Evolutionary conservation across 305 asterid species (phyloP), one percentile per base, ranked within the genome.

Genomic region (Petunia hybrid): DNA sequence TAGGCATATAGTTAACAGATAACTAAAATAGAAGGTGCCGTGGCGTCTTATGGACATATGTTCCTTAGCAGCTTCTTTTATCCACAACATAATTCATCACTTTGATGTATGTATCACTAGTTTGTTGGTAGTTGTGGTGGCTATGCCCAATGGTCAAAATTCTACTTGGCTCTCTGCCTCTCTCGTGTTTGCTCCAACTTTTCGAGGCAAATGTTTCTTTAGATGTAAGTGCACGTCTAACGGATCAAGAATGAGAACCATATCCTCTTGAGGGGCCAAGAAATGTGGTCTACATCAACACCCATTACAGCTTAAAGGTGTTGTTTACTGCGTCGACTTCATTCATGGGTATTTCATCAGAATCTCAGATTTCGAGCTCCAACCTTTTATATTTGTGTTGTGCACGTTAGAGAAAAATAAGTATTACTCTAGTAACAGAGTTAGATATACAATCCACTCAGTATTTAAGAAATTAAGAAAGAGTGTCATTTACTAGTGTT

Each of bases 101-200:
- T 71, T 71, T 71, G 13, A 70, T 70, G 14, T 36, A 63, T 63
- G 43, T 36, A 22, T 71, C 61, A 6, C 10, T 71, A 42, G 10
- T 12, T 10, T 12, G 5, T 46, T 46, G 61, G 61, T 35, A 45
- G 48, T 71, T 45, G 43, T 46, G 31, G 5, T 31, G 1, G 43
- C 7, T 42, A 35, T 62, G 68, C 75, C 57, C 77, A 71, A 46
- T 48, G 35, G 61, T 46, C 77, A 45, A 68, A 68, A 42, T 68
- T 68, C 4, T 68, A 42, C 8, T 68, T 43, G 46, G 22, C 59
- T 46, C 8, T 68, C 16, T 45, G 22, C 59, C 31, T 45, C 42
- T 70, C 42, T 13, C 13, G 55, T 69, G 57, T 43, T 69, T 69
- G 76, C 10, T 69, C 22, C 31, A 22, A 31, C 57, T 70, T 31